Conservation (phyloP, 768 basidiomycete species). For the Coprinellus aureogranulatus region DNA sequence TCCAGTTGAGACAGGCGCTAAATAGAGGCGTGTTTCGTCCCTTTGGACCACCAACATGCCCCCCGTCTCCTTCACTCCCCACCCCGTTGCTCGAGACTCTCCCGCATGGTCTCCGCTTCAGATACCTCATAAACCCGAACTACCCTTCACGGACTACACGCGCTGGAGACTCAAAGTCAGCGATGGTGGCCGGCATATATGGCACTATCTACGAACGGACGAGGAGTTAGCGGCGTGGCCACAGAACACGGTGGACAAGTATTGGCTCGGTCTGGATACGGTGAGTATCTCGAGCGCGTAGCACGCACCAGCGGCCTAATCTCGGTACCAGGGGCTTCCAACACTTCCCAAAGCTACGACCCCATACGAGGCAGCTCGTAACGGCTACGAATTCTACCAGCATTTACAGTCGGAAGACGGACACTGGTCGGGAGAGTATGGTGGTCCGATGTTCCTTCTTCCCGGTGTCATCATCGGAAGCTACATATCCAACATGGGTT, state of each 20-base stretch:
- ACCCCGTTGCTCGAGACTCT: constrained; percentile 6
- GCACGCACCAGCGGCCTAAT: too few species aligned
- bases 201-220: constrained; percentile 75
- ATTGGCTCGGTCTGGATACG: constrained; percentile 80
- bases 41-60: neutral
- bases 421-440: constrained; percentile 94
- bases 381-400: constrained; percentile 89
- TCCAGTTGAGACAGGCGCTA: too few species aligned
- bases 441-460: constrained; percentile 83
- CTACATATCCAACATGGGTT: constrained; percentile 82
- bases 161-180: constrained; percentile 75
- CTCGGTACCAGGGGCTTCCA: constrained; percentile 51
- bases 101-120: constrained; percentile 51
- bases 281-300: constrained; percentile 36
- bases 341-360: constrained; percentile 61
- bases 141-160: constrained; percentile 76
- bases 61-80: constrained; percentile 7
- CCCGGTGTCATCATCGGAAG: constrained; percentile 93
- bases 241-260: constrained; percentile 79
- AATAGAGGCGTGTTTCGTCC: too few species aligned
- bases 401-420: constrained; percentile 86
- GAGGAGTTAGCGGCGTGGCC: constrained; percentile 65
- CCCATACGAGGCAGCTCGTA: constrained; percentile 75
- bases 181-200: constrained; percentile 80
- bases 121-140: constrained; percentile 44